Evolutionary conservation across 495 filamentous ascomycete genomes (phyloP).

Genomic region (Pseudevernia furfuracea): DNA sequence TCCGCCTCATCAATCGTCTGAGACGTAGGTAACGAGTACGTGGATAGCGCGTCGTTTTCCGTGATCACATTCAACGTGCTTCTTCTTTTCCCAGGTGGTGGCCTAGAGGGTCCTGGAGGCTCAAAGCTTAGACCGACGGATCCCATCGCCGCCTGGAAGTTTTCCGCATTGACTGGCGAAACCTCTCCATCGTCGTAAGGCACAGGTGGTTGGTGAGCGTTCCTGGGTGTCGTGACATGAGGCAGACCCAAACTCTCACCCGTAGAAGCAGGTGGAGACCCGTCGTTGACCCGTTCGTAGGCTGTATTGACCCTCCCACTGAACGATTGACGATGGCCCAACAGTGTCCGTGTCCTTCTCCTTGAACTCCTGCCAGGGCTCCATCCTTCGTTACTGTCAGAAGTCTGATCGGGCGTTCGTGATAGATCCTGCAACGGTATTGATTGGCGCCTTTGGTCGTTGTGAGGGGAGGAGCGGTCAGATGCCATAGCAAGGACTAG

Average conservation of each 20-base stretch:
- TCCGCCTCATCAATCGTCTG: slow-evolving; percentile 39
- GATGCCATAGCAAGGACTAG: slow-evolving; percentile 45
- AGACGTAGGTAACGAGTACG: slow-evolving; percentile 33
- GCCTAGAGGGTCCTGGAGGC: slow-evolving; percentile 27
- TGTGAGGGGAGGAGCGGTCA: slow-evolving; percentile 43
- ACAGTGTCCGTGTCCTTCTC: slow-evolving; percentile 20
- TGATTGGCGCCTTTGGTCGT: slow-evolving; percentile 51
- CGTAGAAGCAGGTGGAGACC: slow-evolving; percentile 42
- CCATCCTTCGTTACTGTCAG: not conserved
- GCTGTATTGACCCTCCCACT: slow-evolving; percentile 26
- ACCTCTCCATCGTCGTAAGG: slow-evolving; percentile 35
- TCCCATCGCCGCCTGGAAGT: slow-evolving; percentile 54
- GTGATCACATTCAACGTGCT: slow-evolving; percentile 33
- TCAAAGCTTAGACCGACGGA: slow-evolving; percentile 53
- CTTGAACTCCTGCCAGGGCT: slow-evolving; percentile 22
- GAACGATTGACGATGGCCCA: slow-evolving; percentile 26
- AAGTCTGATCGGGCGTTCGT: slow-evolving; percentile 44
- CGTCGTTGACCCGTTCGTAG: slow-evolving; percentile 43
- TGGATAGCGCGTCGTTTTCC: slow-evolving; percentile 33
- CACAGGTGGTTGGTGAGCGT: slow-evolving; percentile 28
- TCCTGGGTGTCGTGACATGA: slow-evolving; percentile 33
- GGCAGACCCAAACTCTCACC: slow-evolving; percentile 18
- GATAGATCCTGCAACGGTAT: slow-evolving; percentile 82
- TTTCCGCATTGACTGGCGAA: slow-evolving; percentile 41
- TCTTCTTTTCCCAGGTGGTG: slow-evolving; percentile 27